Conservation (phyloP, 768 basidiomycete genomes). For the Aureoboletus auriporus region DNA sequence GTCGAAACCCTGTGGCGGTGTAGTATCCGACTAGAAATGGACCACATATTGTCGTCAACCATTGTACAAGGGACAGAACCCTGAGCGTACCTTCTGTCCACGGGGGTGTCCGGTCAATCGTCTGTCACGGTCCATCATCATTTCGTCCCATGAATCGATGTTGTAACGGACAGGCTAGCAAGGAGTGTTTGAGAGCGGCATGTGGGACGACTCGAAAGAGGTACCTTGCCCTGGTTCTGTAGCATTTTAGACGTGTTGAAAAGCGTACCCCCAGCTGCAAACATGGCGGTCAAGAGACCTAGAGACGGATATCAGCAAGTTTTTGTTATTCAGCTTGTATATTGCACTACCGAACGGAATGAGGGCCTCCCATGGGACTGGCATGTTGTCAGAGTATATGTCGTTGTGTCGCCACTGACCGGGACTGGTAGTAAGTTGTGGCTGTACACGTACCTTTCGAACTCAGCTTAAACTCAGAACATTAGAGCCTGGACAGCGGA, state of each 20-base stretch:
- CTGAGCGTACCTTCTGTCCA: constrained; percentile 73
- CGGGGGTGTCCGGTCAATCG: constrained; percentile 82
- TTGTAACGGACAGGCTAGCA: constrained; percentile 79
- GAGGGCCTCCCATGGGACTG: constrained; percentile 95
- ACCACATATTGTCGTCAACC: not conserved
- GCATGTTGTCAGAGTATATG: constrained; percentile 53
- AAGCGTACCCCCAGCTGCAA: constrained; percentile 86
- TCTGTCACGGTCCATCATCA: constrained; percentile 93
- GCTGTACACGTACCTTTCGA: too few species aligned
- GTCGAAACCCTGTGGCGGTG: constrained; percentile 65
- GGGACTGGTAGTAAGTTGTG: too few species aligned
- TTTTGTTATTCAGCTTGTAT: not conserved
- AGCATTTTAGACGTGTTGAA: constrained; percentile 71
- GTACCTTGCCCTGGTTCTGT: constrained; percentile 90
- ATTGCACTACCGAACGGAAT: constrained; percentile 78
- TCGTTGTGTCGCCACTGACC: not conserved
- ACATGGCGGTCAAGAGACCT: constrained; percentile 86
- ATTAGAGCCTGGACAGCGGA: too few species aligned
- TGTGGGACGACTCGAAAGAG: not conserved
- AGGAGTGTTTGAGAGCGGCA: not conserved
- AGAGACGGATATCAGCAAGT: constrained; percentile 4
- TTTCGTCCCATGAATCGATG: constrained; percentile 87
- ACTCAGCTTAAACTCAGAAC: too few species aligned
- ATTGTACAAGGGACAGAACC: not conserved
- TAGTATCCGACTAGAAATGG: constrained; percentile 52